Evolutionary conservation across 2,329 filamentous ascomycete genomes (phyloP).

Genomic region (Aureobasidium lini): DNA sequence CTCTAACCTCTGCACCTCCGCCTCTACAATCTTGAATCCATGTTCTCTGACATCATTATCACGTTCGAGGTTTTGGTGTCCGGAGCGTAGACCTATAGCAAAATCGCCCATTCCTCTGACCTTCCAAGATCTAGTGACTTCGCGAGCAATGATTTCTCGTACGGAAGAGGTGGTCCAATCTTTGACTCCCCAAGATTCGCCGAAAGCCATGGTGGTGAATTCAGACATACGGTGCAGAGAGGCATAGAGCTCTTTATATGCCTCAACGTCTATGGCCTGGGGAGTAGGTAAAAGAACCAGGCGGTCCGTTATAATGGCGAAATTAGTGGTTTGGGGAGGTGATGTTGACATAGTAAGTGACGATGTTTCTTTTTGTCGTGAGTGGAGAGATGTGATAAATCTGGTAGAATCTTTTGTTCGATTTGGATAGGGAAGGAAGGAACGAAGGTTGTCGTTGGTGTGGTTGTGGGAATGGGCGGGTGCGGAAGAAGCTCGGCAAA

Average conservation of each 20-base stretch:
- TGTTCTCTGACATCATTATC: not conserved
- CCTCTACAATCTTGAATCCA: too few species aligned
- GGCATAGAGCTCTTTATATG: not conserved
- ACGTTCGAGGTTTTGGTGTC: accelerated
- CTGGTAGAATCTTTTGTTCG: too few species aligned
- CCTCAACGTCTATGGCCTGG: not conserved
- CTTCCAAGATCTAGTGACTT: not conserved
- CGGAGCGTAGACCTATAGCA: not conserved
- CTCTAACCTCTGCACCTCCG: not conserved
- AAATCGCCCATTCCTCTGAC: not conserved
- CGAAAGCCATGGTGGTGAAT: not conserved
- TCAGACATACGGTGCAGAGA: not conserved
- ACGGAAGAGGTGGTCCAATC: not conserved
- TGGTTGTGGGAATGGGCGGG: too few species aligned
- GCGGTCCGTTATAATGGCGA: too few species aligned
- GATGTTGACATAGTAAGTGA: too few species aligned
- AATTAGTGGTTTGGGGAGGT: too few species aligned
- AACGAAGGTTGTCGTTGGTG: too few species aligned
- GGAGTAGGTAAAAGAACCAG: too few species aligned
- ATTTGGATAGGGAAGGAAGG: too few species aligned
- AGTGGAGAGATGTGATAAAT: too few species aligned
- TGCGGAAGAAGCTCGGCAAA: too few species aligned
- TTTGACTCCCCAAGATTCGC: not conserved
- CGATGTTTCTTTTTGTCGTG: too few species aligned
- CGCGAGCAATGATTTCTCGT: not conserved